Evolutionary conservation across 2,329 filamentous ascomycete species (phyloP), one percentile per base, ranked within the genome.

Genomic region (Verruconis gallopava): DNA sequence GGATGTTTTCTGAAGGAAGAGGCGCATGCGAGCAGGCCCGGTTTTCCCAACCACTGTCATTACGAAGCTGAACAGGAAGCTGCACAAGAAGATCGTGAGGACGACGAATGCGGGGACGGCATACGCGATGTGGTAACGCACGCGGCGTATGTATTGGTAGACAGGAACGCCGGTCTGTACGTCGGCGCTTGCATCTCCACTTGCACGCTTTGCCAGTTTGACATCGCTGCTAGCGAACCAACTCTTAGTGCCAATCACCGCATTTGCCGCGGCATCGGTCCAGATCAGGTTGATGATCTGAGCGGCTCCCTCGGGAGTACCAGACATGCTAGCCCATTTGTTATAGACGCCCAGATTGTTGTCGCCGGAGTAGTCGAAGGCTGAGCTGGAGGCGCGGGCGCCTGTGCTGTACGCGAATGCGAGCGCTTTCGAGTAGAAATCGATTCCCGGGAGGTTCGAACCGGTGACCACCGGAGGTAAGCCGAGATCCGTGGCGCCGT

Each of bases 251-350:
- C 66, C 65, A 0, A 67, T 54, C 0, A 68, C 59, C 2, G 60
- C 51, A n/a, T 62, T 65, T 1, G 66, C 59, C 1, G 59, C 56
- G 4, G 64, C 42, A 43, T 70, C 65, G 0, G 65, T 68, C 59
- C 63, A 69, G 4, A 69, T 55, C 0, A 66, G 51, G 46, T 67
- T 63, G 9, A 66, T 49, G 5, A 68, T 66, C 9, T 52, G 48
- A 0, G 55, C 53, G 1, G 59, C 55, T 0, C 47, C 50, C 0
- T 42, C 43, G 0, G 58, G 44, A 1, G 49, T 52, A 1, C 37
- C 21, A 1, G 59, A 58, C 1, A 64, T 50, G 2, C 58, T 44
- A 45, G 64, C 59, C 65, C 66, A 69, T 35, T 55, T 53, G 4
- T 45, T 46, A 40, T 55, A 67, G 49, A 69, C 55, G 5, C 64